These are phyloP conservation scores for Colletotrichum chlorophyti DNA, from an alignment of 2,329 filamentous ascomycete species.

Conservation along the genomic window DNA sequence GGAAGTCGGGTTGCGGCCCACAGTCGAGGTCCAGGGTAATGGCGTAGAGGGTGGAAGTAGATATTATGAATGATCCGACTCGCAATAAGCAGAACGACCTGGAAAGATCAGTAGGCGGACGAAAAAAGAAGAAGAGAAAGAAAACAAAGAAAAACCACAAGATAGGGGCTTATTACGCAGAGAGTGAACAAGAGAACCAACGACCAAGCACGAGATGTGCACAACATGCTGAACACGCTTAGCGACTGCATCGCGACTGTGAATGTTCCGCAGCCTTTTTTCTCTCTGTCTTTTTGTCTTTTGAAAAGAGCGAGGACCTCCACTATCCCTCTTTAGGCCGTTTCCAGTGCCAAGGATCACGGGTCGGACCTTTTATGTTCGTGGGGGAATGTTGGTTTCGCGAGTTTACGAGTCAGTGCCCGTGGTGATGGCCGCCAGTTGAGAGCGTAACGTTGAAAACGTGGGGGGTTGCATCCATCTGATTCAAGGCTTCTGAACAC, in stretches of 20 bases:
- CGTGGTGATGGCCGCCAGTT: background rate
- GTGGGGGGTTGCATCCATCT: background rate
- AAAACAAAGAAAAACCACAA: background rate
- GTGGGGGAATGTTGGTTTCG: background rate
- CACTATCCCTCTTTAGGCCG: background rate
- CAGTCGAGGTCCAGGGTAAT: constrained; percentile 74
- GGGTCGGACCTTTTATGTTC: background rate
- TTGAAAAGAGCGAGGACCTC: background rate
- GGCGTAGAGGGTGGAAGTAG: constrained; percentile 62
- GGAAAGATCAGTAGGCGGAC: background rate
- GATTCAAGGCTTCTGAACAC: background rate
- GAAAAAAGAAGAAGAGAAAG: background rate
- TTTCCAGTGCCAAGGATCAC: constrained; percentile 2
- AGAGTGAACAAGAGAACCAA: too few species aligned
- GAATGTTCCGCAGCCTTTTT: too few species aligned
- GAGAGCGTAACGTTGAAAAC: background rate
- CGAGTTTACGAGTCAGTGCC: constrained; percentile 2
- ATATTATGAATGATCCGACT: constrained; percentile 37
- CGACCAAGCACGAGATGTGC: too few species aligned
- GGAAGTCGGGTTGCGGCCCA: constrained; percentile 55
- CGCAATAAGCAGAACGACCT: background rate
- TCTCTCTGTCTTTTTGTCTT: too few species aligned
- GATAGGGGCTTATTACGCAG: too few species aligned
- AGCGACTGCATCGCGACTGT: too few species aligned
- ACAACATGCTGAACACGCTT: too few species aligned